phyloP scores from a whole-genome alignment of 1,284 basidiomycete genomes.

The Ceratobasidium sp. region DNA sequence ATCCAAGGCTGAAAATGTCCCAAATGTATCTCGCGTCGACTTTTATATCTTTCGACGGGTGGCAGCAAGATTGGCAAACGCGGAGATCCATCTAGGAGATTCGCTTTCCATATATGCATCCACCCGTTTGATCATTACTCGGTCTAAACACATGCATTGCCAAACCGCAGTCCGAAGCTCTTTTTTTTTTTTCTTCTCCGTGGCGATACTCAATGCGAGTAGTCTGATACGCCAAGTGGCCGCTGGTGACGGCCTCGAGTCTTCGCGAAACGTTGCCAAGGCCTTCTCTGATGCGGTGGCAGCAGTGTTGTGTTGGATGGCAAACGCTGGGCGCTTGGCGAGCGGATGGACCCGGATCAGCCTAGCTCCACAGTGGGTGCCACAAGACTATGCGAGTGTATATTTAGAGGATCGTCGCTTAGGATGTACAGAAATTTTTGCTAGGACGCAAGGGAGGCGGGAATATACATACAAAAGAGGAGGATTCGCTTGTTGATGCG shows the following conservation, averaged over 20 bases:
- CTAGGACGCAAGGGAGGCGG: not conserved
- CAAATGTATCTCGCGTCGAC: no score
- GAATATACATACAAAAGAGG: not conserved
- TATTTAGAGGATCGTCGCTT: not conserved
- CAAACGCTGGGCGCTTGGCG: not conserved
- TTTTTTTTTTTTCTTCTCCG: not conserved
- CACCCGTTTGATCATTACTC: not conserved
- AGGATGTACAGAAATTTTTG: not conserved
- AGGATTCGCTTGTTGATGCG: not conserved
- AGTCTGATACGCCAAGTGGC: not conserved
- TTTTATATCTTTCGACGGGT: not conserved
- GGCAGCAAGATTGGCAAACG: not conserved
- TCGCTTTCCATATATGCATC: not conserved
- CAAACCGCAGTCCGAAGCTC: not conserved
- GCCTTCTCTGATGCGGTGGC: not conserved
- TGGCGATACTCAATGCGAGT: not conserved
- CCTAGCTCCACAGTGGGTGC: not conserved
- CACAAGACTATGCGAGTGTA: not conserved
- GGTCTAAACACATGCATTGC: not conserved
- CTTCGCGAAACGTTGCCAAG: not conserved
- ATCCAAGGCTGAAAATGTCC: no score
- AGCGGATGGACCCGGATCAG: slow-evolving; percentile 3
- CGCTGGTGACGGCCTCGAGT: not conserved
- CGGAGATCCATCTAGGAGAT: not conserved
- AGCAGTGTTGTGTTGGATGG: not conserved